phyloP scores from a whole-genome alignment of 768 basidiomycete species.

The Rhizopogon rudus region DNA sequence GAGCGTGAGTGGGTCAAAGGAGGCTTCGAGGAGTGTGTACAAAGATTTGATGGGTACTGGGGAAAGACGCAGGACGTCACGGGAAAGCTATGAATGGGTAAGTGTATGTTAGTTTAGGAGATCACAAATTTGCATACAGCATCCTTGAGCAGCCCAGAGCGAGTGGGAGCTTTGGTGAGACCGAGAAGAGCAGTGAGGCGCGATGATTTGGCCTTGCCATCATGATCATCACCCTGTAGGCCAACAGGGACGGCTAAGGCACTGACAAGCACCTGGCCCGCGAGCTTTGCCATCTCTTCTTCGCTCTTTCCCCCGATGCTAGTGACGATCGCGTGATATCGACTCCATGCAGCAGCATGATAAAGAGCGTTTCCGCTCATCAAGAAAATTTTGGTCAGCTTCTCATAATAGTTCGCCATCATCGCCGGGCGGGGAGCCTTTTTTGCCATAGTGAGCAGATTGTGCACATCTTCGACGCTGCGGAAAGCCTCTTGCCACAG shows the following conservation, averaged over 20 bases:
- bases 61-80: conserved; percentile 78
- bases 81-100: conserved; percentile 52
- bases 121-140: conserved; percentile 43
- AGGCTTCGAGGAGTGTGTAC: conserved; percentile 86
- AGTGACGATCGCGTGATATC: conserved; percentile 71
- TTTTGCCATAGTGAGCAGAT: conserved; percentile 88
- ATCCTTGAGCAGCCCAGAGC: conserved; percentile 80
- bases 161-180: conserved; percentile 77
- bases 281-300: conserved; percentile 76
- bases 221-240: conserved; percentile 45
- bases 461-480: conserved; percentile 96
- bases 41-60: conserved; percentile 70
- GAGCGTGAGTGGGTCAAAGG: conserved; percentile 89
- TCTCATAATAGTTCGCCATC: conserved; percentile 99
- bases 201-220: conserved; percentile 61
- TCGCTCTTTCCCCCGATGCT: conserved; percentile 68
- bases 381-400: conserved; percentile 93
- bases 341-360: conserved; percentile 94
- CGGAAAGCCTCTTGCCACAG: conserved; percentile 99
- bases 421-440: conserved; percentile 89
- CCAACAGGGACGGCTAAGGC: conserved; percentile 92
- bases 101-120: conserved; percentile 9
- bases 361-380: conserved; percentile 93
- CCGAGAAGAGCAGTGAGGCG: conserved; percentile 84
- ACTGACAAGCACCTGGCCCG: conserved; percentile 88